phyloP scores from a whole-genome alignment of 2,329 filamentous ascomycete genomes.

The Rachicladosporium sp. region DNA sequence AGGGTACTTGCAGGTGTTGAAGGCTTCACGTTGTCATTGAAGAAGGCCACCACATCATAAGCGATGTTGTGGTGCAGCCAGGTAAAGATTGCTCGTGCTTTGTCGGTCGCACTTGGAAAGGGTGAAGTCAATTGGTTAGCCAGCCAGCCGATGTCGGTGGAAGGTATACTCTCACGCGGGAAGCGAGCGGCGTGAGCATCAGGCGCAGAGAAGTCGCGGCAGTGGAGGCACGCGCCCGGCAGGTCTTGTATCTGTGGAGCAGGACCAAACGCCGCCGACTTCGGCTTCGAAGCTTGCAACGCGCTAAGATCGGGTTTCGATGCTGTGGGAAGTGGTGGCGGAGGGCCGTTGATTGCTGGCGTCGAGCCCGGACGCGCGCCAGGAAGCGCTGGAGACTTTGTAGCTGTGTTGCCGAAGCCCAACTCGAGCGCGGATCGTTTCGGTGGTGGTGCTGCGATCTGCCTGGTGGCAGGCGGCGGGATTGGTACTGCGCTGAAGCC shows the following conservation, averaged over 20 bases:
- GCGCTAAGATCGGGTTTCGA: slow-evolving; percentile 48
- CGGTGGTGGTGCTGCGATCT: slow-evolving; percentile 12
- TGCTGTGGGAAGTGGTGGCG: slow-evolving; percentile 41
- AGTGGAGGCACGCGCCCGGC: slow-evolving; percentile 53
- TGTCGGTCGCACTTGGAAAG: slow-evolving; percentile 81
- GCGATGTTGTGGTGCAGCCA: slow-evolving; percentile 91
- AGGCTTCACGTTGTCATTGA: slow-evolving; percentile 52
- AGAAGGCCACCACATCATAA: slow-evolving; percentile 74
- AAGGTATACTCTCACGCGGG: slow-evolving; percentile 60
- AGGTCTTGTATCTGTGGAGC: slow-evolving; percentile 9
- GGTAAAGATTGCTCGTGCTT: slow-evolving; percentile 82
- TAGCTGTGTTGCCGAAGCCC: slow-evolving; percentile 15
- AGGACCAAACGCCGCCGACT: slow-evolving; percentile 8
- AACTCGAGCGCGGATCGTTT: slow-evolving; percentile 16
- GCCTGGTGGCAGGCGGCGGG: slow-evolving; percentile 7
- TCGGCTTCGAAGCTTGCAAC: slow-evolving; percentile 42
- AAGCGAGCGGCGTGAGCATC: slow-evolving; percentile 69
- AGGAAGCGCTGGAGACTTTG: slow-evolving; percentile 7
- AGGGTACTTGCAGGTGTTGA: slow-evolving; percentile 63
- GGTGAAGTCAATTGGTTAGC: slow-evolving; percentile 65
- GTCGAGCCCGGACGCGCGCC: slow-evolving; percentile 5
- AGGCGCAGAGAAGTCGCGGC: slow-evolving; percentile 75
- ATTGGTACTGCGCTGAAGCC: too few relatives aligned
- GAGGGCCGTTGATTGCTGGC: slow-evolving; percentile 13
- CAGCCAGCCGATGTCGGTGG: slow-evolving; percentile 55